Conservation (phyloP, 495 filamentous ascomycete species). For the Wilcoxina mikolae region DNA sequence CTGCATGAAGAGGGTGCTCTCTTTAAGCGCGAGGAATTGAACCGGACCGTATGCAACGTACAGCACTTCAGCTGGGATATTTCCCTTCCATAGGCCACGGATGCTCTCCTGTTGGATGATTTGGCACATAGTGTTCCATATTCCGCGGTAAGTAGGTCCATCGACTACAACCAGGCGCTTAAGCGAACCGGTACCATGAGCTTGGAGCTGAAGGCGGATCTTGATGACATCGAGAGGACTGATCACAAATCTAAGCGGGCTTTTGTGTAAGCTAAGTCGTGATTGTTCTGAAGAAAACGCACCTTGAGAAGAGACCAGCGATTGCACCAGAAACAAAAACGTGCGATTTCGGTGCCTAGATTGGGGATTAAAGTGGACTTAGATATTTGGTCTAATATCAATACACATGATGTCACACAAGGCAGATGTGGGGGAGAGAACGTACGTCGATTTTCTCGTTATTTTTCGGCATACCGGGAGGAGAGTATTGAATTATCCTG, state of each 20-base stretch:
- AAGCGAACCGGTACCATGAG: constrained; percentile 19
- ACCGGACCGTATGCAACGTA: constrained; percentile 77
- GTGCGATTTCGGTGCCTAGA: constrained; percentile 64
- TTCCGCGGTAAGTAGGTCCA: constrained; percentile 65
- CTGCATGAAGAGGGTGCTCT: constrained; percentile 46
- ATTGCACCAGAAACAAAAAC: constrained; percentile 71
- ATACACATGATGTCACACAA: background rate
- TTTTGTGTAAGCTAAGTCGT: background rate
- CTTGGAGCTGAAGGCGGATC: constrained; percentile 59
- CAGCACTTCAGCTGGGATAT: constrained; percentile 83
- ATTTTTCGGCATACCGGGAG: constrained; percentile 5
- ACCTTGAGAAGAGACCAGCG: constrained; percentile 80
- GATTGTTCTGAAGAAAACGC: constrained; percentile 9
- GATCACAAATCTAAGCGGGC: constrained; percentile 48
- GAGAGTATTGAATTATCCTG: no score
- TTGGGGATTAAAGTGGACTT: constrained; percentile 7
- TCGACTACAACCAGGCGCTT: constrained; percentile 30
- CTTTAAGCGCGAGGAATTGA: constrained; percentile 85
- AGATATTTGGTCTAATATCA: background rate
- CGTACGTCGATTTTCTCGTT: constrained; percentile 4
- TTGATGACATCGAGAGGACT: constrained; percentile 66
- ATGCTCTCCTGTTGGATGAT: constrained; percentile 70
- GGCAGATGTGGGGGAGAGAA: background rate
- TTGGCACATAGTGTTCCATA: constrained; percentile 54
- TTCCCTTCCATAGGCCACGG: constrained; percentile 91